Evolutionary conservation across 371 early-diverging fungal species (phyloP).

Genomic region (Phascolomyces articulosus): DNA sequence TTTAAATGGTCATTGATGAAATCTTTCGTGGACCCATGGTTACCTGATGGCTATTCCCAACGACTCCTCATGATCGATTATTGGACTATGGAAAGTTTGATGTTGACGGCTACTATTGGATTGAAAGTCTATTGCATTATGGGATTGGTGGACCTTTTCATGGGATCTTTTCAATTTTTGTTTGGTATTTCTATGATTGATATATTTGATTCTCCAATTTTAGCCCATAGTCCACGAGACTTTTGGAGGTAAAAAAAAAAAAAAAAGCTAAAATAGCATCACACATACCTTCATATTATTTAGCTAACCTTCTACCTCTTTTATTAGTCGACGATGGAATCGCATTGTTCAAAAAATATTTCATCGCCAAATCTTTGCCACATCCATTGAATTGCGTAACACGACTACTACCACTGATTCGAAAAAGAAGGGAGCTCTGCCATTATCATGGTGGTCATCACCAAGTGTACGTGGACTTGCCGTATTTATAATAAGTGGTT

Average conservation of each 20-base stretch:
- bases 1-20: constrained; percentile 28
- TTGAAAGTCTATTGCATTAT: constrained; percentile 31
- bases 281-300: neutral
- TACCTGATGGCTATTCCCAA: constrained; percentile 5
- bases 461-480: constrained; percentile 15
- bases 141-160: constrained; percentile 26
- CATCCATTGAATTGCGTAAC: neutral
- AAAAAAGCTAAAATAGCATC: neutral
- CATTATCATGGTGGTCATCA: neutral
- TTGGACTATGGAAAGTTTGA: constrained; percentile 14
- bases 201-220: constrained; percentile 33
- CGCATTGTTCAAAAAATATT: constrained; percentile 35
- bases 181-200: constrained; percentile 26
- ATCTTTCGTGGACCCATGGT: constrained; percentile 20
- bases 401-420: neutral
- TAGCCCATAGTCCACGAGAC: constrained; percentile 34
- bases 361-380: constrained; percentile 26
- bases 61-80: constrained; percentile 20
- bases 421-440: neutral
- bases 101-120: constrained; percentile 26
- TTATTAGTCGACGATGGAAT: constrained; percentile 41
- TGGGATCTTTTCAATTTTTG: constrained; percentile 25
- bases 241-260: constrained; percentile 36
- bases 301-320: neutral
- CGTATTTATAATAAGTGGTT: constrained; percentile 34